Base-by-base conservation (phyloP, 768 basidiomycete genomes). In the Macrolepiota fuliginosa region DNA sequence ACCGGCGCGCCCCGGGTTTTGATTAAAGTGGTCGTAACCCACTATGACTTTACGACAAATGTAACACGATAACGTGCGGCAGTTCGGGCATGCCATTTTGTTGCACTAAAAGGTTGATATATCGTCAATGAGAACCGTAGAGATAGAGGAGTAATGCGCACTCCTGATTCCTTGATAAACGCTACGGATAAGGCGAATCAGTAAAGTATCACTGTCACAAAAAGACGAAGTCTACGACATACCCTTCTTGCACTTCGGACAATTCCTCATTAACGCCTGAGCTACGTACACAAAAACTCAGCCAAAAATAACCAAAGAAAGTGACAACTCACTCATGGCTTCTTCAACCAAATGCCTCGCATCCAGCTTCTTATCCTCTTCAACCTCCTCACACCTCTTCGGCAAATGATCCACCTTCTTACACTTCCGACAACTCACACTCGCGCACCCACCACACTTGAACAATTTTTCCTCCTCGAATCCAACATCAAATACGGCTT, bases 171-270 rank as follows among this genome's bases (percentile, higher is more conserved):
- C 72, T 94, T 94, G 69, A 94, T 81, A 68, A 93, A 93, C 0
- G 85, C 90, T 92, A 67, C 19, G n/a, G 13, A 58, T 22, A 1
- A 13, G 9, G 27, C 12, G 11, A 52, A 52, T 24, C 10, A 49
- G n/a, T 17, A 12, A 58, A 35, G n/a, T 17, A 15, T 9, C 9
- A 54, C 36, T 54, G 47, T 54, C 25, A 59, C 60, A 35, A 6
- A 5, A 10, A 22, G 53, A 62, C 35, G 9, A 47, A 62, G 62
- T 60, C 39, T 63, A 74, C 19, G 24, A 54, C 64, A 4, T 63
- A 91, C 92, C 81, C 81, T 94, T 92, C 56, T 84, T 71, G 73
- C 92, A 96, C 61, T 87, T 89, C 0, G 95, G 95, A 73, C 95
- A 97, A 64, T 87, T 89, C 39, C 94, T 83, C 86, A 94, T 90